Evolutionary conservation across 73 alveolate genomes (phyloP).

Genomic region (Paramecium tetraurelia): DNA sequence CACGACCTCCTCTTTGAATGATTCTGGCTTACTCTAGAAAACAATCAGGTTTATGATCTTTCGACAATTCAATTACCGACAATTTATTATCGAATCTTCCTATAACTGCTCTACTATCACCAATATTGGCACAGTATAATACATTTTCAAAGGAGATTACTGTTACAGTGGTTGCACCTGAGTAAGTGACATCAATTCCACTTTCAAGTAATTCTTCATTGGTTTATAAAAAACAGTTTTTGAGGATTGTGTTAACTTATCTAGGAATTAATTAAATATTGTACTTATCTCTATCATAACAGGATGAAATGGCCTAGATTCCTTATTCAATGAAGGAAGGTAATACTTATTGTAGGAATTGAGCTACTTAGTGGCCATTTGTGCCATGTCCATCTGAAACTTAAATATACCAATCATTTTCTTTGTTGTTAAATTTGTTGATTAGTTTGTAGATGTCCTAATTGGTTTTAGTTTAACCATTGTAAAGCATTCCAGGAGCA

Average conservation of each 20-base stretch:
- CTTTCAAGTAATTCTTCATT: conserved; percentile 46
- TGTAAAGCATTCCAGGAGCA: conserved; percentile 51
- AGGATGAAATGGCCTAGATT: neutral
- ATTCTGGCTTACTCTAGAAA: conserved; percentile 90
- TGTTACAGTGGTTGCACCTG: conserved; percentile 66
- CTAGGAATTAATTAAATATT: neutral
- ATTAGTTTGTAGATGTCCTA: conserved; percentile 37
- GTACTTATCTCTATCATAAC: conserved; percentile 35
- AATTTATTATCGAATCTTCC: conserved; percentile 37
- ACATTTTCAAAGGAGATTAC: conserved; percentile 55
- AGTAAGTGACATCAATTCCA: conserved; percentile 65
- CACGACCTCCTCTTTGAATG: conserved; percentile 83
- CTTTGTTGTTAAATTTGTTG: conserved; percentile 9
- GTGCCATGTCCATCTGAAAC: conserved; percentile 66
- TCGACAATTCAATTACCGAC: conserved; percentile 51
- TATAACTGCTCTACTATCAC: conserved; percentile 69
- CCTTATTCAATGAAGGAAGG: conserved; percentile 27
- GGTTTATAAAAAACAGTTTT: conserved; percentile 36
- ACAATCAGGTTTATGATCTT: conserved; percentile 93
- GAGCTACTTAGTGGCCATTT: conserved; percentile 55
- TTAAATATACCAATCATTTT: conserved; percentile 39
- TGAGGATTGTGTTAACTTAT: neutral
- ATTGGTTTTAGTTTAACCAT: conserved; percentile 51
- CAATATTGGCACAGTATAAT: conserved; percentile 68
- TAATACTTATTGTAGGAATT: conserved; percentile 43